Conservation (phyloP, 1,284 basidiomycete species). For the Ceratobasidium sp. region DNA sequence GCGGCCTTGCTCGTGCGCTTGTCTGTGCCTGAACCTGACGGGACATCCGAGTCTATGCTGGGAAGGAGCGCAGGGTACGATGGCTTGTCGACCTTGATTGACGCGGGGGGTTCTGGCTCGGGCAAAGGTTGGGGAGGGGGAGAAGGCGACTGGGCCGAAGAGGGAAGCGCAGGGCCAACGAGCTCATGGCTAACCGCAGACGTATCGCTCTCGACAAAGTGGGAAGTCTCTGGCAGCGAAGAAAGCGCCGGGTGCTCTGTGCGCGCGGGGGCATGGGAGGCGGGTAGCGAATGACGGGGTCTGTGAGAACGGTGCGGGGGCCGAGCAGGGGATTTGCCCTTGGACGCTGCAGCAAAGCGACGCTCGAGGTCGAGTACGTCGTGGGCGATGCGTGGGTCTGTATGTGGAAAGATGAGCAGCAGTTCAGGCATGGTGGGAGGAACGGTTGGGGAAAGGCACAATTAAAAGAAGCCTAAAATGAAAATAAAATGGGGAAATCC, state of each 20-base stretch:
- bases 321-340: constrained; percentile 22
- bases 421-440: neutral
- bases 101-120: constrained; percentile 2
- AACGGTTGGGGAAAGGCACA: neutral
- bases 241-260: neutral
- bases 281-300: constrained; percentile 21
- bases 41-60: constrained; percentile 1
- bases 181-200: neutral
- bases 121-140: neutral
- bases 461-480: neutral
- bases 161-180: neutral
- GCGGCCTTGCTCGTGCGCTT: constrained; percentile 5
- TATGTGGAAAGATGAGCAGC: neutral
- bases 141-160: neutral
- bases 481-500: neutral
- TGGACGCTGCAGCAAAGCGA: constrained; percentile 30
- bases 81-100: constrained; percentile 11
- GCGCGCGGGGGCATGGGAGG: neutral
- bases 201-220: constrained; percentile 6
- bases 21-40: neutral
- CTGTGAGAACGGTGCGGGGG: constrained; percentile 14
- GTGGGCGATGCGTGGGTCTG: constrained; percentile 34
- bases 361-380: constrained; percentile 31
- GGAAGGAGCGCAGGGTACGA: constrained; percentile 7
- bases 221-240: neutral